These are phyloP conservation scores for Pythium coloratum DNA, from an alignment of 352 stramenopile species.

Conservation along the genomic window DNA sequence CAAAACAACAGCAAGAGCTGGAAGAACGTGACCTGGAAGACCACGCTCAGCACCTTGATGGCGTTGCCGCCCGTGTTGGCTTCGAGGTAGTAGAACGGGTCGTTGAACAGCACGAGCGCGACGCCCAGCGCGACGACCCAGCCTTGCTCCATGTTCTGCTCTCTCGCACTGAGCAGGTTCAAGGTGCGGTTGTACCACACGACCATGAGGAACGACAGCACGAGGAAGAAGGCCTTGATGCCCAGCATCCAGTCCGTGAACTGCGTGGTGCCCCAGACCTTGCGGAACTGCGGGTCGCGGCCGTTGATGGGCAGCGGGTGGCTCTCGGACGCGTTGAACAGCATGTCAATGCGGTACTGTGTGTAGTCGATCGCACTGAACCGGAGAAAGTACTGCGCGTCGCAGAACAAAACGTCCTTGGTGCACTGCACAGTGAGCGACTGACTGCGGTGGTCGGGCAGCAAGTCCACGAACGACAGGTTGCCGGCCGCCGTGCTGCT, in stretches of 20 bases:
- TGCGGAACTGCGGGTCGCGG: constrained; percentile 48
- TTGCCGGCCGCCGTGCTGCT: constrained; percentile 24
- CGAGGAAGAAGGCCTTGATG: constrained; percentile 56
- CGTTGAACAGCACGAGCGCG: constrained; percentile 56
- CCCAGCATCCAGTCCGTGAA: constrained; percentile 66
- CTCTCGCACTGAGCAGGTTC: constrained; percentile 41
- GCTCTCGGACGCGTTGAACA: constrained; percentile 52
- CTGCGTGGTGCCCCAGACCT: constrained; percentile 46
- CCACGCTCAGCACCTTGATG: constrained; percentile 45
- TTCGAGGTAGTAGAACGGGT: constrained; percentile 59
- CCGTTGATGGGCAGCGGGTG: constrained; percentile 36
- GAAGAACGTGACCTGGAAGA: constrained; percentile 65
- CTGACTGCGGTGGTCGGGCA: constrained; percentile 37
- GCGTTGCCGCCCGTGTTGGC: constrained; percentile 48
- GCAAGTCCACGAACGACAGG: constrained; percentile 39
- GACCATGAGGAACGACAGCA: constrained; percentile 36
- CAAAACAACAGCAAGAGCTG: constrained; percentile 60
- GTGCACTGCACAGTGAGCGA: constrained; percentile 38
- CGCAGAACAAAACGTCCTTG: constrained; percentile 35
- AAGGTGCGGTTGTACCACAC: constrained; percentile 48
- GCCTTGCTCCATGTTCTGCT: constrained; percentile 62
- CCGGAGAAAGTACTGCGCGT: constrained; percentile 49
- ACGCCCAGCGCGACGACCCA: constrained; percentile 50
- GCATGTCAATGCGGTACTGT: constrained; percentile 53
- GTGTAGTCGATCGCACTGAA: constrained; percentile 58